A percentile compares a stretch with the other conserved stretches of the same genome.
Conservation (phyloP, 192 early-diverging fungal genomes). For the Tieghemiomyces parasiticus region DNA sequence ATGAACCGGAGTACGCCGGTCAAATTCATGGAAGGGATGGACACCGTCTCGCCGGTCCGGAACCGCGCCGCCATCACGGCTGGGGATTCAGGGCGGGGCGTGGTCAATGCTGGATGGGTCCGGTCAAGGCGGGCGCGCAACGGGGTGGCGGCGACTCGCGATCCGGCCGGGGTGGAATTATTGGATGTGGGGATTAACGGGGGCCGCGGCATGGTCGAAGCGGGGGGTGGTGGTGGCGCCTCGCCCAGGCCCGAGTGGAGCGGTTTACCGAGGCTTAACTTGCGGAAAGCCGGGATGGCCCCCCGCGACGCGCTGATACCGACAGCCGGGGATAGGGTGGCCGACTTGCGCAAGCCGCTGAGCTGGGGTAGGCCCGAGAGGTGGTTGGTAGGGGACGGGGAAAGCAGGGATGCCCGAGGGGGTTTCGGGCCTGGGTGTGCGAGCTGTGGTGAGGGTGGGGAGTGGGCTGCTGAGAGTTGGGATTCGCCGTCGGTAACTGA, state of each 20-base stretch:
- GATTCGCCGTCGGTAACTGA: not conserved
- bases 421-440: not conserved
- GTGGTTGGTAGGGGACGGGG: not conserved
- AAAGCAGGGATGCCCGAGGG: not conserved
- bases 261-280: conserved; percentile 4
- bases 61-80: not conserved
- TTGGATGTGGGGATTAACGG: not conserved
- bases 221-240: not conserved
- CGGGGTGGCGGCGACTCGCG: not conserved
- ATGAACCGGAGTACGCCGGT: conserved; percentile 52
- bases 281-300: not conserved
- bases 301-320: not conserved
- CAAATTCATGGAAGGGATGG: conserved; percentile 38
- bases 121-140: not conserved
- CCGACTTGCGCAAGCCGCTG: not conserved
- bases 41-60: conserved; percentile 38
- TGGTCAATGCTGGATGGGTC: not conserved
- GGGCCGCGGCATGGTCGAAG: not conserved
- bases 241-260: not conserved
- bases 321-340: not conserved
- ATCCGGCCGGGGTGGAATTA: not conserved
- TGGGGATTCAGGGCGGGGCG: not conserved
- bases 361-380: not conserved
- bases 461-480: not conserved
- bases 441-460: not conserved